phyloP scores from a whole-genome alignment of 2,329 filamentous ascomycete species.

The Exophiala dermatitidis region DNA sequence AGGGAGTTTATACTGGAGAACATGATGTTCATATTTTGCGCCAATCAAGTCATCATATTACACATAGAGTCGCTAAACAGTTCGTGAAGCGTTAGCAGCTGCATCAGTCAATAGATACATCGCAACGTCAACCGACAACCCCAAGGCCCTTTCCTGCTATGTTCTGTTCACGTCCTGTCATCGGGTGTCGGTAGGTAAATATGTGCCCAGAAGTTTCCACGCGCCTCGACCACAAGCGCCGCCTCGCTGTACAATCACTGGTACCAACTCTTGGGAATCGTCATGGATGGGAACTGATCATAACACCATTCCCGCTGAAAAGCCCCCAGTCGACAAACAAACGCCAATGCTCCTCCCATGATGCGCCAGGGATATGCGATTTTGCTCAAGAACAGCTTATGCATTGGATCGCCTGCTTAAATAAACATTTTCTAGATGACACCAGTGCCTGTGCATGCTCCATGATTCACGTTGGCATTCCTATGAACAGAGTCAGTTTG shows the following conservation, averaged over 20 bases:
- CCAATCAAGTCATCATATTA: constrained; percentile 19
- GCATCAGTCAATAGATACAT: constrained; percentile 1
- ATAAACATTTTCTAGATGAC: constrained; percentile 38
- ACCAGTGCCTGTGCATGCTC: constrained; percentile 98
- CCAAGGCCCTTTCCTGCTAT: constrained; percentile 15
- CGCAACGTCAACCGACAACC: constrained; percentile 13
- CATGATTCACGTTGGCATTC: constrained; percentile 97
- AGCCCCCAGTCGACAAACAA: not conserved
- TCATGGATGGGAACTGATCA: not conserved
- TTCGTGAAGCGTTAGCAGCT: constrained; percentile 5
- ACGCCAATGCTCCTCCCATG: constrained; percentile 12
- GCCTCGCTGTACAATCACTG: constrained; percentile 18
- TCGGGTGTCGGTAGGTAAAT: constrained; percentile 1
- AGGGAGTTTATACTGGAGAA: not conserved
- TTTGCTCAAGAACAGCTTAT: constrained; percentile 5
- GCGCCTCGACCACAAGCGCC: constrained; percentile 13
- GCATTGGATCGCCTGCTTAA: constrained; percentile 16
- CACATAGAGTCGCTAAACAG: constrained; percentile 18
- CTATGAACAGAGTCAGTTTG: constrained; percentile 11
- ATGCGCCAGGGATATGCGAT: constrained; percentile 25
- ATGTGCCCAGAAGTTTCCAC: constrained; percentile 8
- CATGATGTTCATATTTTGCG: constrained; percentile 19
- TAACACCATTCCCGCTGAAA: not conserved
- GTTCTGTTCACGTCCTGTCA: constrained; percentile 1
- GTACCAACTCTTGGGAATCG: constrained; percentile 4